A percentile compares a stretch with the other conserved stretches of the same genome.
Evolutionary conservation across 2,329 filamentous ascomycete genomes (phyloP).

Genomic region (Zymoseptoria passerinii): DNA sequence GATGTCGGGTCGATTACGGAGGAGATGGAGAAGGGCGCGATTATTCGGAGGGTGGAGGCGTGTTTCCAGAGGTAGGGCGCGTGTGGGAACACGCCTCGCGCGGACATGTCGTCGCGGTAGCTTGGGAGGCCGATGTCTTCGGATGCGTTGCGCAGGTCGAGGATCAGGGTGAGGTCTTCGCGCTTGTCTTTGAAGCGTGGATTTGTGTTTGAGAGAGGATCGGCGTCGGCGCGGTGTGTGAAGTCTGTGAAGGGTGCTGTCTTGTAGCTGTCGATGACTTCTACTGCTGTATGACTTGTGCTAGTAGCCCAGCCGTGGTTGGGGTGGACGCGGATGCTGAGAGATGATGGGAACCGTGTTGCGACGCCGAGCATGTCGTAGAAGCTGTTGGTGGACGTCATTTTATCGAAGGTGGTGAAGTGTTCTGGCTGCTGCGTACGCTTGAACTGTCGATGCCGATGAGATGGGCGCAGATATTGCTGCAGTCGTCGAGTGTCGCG

Average conservation of each 20-base stretch:
- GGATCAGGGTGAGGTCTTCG: not conserved
- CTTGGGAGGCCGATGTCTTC: not conserved
- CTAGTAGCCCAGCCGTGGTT: not conserved
- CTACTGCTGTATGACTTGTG: not conserved
- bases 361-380: not conserved
- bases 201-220: not conserved
- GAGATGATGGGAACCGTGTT: not conserved
- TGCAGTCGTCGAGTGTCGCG: too few relatives aligned
- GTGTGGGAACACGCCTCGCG: too few relatives aligned
- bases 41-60: not conserved
- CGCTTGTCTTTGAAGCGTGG: not conserved
- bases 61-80: not conserved
- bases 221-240: not conserved
- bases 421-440: not conserved
- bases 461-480: too few relatives aligned
- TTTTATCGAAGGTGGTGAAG: not conserved
- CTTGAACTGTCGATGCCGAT: too few relatives aligned
- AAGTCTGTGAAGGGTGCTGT: not conserved
- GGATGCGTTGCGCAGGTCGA: not conserved
- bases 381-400: not conserved
- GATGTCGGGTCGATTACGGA: not conserved
- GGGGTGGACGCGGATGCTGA: not conserved
- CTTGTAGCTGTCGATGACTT: not conserved
- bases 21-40: not conserved
- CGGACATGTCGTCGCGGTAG: not conserved